Base-by-base conservation (phyloP, 192 early-diverging fungal genomes). In the Podila horticola region DNA sequence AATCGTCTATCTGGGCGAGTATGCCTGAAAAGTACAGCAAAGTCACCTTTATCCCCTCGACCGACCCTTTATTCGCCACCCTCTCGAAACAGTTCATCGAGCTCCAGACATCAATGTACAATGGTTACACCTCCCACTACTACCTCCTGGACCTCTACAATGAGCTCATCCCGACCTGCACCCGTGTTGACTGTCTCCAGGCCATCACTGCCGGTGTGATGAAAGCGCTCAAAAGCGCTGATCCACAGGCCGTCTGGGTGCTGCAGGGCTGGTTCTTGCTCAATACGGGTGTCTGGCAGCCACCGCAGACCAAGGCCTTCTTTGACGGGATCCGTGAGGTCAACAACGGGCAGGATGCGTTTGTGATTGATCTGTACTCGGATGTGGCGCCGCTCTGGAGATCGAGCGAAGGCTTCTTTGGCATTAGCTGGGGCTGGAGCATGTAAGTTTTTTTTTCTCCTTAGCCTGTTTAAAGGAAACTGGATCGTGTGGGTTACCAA, bases 371-470 rank as follows among this genome's bases (percentile, higher is more conserved):
- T 22, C 71, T 81, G 24, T 81, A 73, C 36, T 51, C 77, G 31
- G 77, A 81, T 50, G 71, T 81, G 22, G 31, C 33, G 9, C 77
- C 77, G 0, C 66, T 73, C 8, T 81, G 77, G 77, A 58, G 58
- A 13, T 17, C 29, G 1, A 81, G 70, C 12, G 41, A 81, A 19
- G 77, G 71, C 13, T 81, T 73, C 51, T 81, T 73, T 69, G 77
- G 77, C 28, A 81, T 81, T 24, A 71, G 69, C 20, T 81, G 77
- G 77, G 77, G 77, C 10, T 81, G 77, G 77, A 81, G 77, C 67
- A 81, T 81, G 77, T 81, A 79, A 64, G 70, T 11, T 31, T 31
- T 61, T 26, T 52, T n/a, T 52, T 19, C 13, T 58, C 24, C 1
- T 30, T 4, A 20, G 59, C 26, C 26, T 33, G 28, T 60, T 7